Evolutionary conservation across 495 filamentous ascomycete genomes (phyloP).

Genomic region (Parmelia sp.): DNA sequence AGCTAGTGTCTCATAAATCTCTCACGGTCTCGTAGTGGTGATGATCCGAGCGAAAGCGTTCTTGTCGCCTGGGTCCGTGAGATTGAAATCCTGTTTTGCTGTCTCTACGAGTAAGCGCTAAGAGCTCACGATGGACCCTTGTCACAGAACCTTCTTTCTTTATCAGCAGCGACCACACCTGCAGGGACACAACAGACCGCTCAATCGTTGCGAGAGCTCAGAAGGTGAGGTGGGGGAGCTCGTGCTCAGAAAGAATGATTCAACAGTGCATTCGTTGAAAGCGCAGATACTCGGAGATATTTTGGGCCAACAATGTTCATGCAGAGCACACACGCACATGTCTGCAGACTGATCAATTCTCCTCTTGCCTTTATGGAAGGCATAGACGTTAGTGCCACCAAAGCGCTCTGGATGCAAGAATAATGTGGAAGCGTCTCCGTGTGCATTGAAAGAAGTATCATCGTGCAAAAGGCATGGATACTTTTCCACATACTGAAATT

Average conservation of each 20-base stretch:
- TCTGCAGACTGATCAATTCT: background rate
- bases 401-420: background rate
- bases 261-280: background rate
- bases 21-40: background rate
- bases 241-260: background rate
- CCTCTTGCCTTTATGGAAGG: background rate
- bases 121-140: background rate
- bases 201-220: background rate
- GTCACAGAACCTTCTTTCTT: background rate
- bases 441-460: background rate
- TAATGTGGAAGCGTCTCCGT: background rate
- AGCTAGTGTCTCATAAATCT: background rate
- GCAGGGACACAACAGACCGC: too few species aligned
- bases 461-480: too few species aligned
- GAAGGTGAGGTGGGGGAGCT: background rate
- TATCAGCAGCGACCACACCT: background rate
- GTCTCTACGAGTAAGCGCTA: background rate
- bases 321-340: background rate
- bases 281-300: background rate
- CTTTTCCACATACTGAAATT: background rate
- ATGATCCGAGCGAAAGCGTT: background rate
- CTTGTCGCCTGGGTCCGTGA: background rate
- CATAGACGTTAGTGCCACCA: background rate
- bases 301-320: background rate
- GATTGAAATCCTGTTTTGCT: background rate